A percentile compares a stretch with the other conserved stretches of the same genome.
These are phyloP conservation scores for Xerocomus nothofagi DNA, from an alignment of 1,284 basidiomycete species.

Conservation along the genomic window DNA sequence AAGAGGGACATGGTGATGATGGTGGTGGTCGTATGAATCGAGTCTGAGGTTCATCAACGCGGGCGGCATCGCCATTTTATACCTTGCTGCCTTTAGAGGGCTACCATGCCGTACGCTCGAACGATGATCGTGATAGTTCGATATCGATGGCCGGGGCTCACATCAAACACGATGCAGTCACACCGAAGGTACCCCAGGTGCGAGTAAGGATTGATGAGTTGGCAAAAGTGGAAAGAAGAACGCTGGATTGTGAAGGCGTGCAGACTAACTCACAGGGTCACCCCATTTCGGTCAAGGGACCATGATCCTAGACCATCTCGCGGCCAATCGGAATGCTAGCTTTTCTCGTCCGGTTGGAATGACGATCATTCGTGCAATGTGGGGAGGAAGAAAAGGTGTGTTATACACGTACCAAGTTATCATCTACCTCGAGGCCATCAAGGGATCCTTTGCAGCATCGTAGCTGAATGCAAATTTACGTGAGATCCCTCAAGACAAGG, in stretches of 20 bases:
- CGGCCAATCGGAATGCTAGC: not conserved
- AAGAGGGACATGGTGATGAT: slow-evolving; percentile 25
- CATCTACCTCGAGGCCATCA: slow-evolving; percentile 19
- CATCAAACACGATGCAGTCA: slow-evolving; percentile 23
- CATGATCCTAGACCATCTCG: not conserved
- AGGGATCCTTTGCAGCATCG: slow-evolving; percentile 1
- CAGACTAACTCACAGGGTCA: not conserved
- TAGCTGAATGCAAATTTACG: not conserved
- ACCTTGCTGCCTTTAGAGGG: not conserved
- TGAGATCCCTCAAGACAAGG: too few relatives aligned
- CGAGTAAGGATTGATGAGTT: slow-evolving; percentile 1
- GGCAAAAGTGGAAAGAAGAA: slow-evolving; percentile 15
- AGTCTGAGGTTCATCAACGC: not conserved
- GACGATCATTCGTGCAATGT: not conserved
- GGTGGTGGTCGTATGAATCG: not conserved
- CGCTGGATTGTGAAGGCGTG: slow-evolving; percentile 5
- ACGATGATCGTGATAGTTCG: not conserved
- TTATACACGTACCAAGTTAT: not conserved
- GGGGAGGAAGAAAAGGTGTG: not conserved
- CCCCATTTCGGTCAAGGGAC: not conserved
- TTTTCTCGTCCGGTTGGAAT: slow-evolving; percentile 2
- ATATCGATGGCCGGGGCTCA: slow-evolving; percentile 2
- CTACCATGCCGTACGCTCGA: too few relatives aligned
- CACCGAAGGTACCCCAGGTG: slow-evolving; percentile 1
- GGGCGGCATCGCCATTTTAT: slow-evolving; percentile 19